Evolutionary conservation across 768 basidiomycete species (phyloP), one percentile per base, ranked within the genome.

Genomic region (Multifurca ochricompacta): DNA sequence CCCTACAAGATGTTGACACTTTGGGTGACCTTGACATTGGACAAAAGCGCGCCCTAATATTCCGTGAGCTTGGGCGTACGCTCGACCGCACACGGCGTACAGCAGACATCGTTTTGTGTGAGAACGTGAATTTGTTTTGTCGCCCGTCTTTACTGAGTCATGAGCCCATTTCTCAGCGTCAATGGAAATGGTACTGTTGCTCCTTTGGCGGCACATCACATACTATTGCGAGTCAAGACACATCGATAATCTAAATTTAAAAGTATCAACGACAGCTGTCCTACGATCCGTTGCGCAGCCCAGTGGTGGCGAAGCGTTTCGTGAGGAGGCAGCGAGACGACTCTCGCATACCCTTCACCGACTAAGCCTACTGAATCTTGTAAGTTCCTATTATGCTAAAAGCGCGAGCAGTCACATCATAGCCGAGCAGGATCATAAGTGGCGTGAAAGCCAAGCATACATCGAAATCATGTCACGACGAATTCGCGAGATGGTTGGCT

Each of bases 151-250:
- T 4, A 31, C 41, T 25, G 28, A 36, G 23, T 47, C 31, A 21
- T 32, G 9, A 3, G 14, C 23, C 6, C 35, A n/a, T 13, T 11
- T 21, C 19, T 30, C 59, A 87, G 87, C 77, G 52, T 79, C 83
- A 14, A 69, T 81, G 46, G 92, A 94, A 68, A 85, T 91, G 80
- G 66, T 87, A 5, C 73, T 93, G 8, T 73, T 93, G 16, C 74
- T 93, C 18, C 70, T 91, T 9, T 91, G 87, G 85, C 77, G 89
- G 14, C 92, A 94, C 63, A 64, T 90, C 27, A 74, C 78, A 13
- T 81, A 82, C 64, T 93, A 86, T 67, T 66, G 74, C 35, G 72
- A 76, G 48, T 66, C 68, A 49, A 53, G 68, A n/a, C 68, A 67
- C 47, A 36, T 64, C 63, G 68, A 66, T 61, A 70, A 61, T 44